Evolutionary conservation across 495 filamentous ascomycete species (phyloP).

Genomic region (Penicillium riverlandense): DNA sequence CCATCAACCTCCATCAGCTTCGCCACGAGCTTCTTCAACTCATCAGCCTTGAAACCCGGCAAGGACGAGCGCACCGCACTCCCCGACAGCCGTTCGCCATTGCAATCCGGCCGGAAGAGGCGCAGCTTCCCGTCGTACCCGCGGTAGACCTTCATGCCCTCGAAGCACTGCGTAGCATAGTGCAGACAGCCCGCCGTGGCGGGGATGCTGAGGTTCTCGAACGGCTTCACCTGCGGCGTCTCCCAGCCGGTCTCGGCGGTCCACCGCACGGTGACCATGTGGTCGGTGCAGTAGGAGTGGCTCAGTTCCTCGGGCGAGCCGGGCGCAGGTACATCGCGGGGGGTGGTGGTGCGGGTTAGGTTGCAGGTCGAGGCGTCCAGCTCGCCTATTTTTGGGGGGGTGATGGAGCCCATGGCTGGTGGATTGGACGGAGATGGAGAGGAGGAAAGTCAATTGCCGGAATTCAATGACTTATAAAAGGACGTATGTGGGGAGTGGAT

Average conservation of each 20-base stretch:
- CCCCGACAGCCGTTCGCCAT: conserved; percentile 63
- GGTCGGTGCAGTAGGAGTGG: conserved; percentile 68
- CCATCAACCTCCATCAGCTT: conserved; percentile 50
- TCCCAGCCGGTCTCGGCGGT: conserved; percentile 61
- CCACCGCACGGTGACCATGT: conserved; percentile 82
- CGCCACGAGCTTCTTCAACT: conserved; percentile 70
- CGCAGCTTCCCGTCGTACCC: conserved; percentile 75
- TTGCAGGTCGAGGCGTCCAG: conserved; percentile 71
- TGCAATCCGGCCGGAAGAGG: conserved; percentile 76
- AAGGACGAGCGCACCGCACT: conserved; percentile 70
- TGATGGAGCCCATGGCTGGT: conserved; percentile 27
- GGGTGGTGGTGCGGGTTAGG: conserved; percentile 57
- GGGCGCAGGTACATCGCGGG: conserved; percentile 60
- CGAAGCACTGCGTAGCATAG: conserved; percentile 90
- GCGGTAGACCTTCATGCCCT: conserved; percentile 83
- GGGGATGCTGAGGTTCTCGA: conserved; percentile 71
- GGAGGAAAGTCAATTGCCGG: too few species aligned
- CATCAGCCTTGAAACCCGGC: conserved; percentile 62
- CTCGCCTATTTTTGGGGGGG: conserved; percentile 26
- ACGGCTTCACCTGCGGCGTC: conserved; percentile 70
- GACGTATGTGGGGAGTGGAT: too few species aligned
- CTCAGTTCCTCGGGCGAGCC: conserved; percentile 43
- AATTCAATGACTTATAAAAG: too few species aligned
- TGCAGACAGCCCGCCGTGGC: conserved; percentile 82
- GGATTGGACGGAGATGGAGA: background rate